A percentile compares a stretch with the other conserved stretches of the same genome.
Evolutionary conservation across 2,329 filamentous ascomycete species (phyloP).

Genomic region (Aureobasidium sp.): DNA sequence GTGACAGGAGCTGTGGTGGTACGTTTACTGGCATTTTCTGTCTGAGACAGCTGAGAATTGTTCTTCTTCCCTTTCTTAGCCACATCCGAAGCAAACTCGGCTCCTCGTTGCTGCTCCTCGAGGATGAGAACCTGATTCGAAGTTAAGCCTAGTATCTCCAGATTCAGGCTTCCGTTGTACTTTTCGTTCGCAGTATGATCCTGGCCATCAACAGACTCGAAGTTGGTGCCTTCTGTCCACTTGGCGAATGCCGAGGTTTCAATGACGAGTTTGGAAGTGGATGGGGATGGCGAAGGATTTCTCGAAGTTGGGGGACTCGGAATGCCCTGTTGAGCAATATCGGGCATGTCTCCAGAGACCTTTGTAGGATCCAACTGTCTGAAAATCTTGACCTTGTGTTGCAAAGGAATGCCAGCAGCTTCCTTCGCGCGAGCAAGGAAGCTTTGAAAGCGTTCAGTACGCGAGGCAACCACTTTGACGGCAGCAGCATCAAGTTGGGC

Average conservation of each 20-base stretch:
- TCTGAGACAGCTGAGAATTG: constrained; percentile 34
- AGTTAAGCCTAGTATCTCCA: constrained; percentile 60
- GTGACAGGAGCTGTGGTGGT: constrained; percentile 56
- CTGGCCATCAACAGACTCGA: constrained; percentile 53
- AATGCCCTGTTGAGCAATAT: constrained; percentile 26
- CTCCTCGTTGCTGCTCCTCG: constrained; percentile 61
- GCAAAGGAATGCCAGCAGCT: constrained; percentile 55
- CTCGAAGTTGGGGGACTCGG: constrained; percentile 38
- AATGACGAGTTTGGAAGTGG: constrained; percentile 46
- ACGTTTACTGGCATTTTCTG: constrained; percentile 45
- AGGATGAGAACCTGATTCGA: constrained; percentile 71
- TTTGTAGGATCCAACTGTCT: constrained; percentile 42
- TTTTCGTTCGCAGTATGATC: constrained; percentile 67
- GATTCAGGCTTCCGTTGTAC: constrained; percentile 63
- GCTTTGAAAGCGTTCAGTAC: constrained; percentile 58
- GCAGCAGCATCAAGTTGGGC: constrained; percentile 31
- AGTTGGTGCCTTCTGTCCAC: constrained; percentile 53
- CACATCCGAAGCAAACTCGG: constrained; percentile 47
- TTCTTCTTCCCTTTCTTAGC: constrained; percentile 35
- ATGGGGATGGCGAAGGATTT: constrained; percentile 34
- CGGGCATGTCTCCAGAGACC: constrained; percentile 20
- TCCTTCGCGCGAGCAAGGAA: constrained; percentile 70
- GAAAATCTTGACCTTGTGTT: constrained; percentile 72
- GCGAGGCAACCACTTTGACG: constrained; percentile 60
- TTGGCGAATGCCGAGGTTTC: constrained; percentile 54